Evolutionary conservation across 305 asterid species (phyloP), one percentile per base, ranked within the genome.

Genomic region (Stenogyne calaminthoides): DNA sequence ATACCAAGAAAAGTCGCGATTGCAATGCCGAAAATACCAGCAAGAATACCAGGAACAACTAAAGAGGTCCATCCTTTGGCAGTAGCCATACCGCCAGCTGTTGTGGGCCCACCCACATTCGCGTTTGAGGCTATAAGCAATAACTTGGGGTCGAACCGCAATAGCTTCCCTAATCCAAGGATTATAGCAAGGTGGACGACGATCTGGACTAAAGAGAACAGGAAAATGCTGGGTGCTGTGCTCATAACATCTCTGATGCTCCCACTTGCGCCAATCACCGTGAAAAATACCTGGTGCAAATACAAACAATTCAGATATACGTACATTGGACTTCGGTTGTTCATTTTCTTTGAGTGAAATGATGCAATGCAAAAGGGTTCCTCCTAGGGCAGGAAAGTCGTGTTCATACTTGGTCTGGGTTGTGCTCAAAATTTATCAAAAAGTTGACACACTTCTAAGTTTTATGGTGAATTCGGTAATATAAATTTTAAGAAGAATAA

Each of bases 61-160:
- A 92, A 36, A 58, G 99, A 92, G 61, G 69, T 84, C 99, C 99
- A 94, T 56, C 97, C 99, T 83, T 92, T 92, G 29, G 99, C 95
- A 15, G 95, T 90, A 78, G 99, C 99, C 99, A 94, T 92, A 49
- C 98, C 98, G 73, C 96, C 81, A 7, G 98, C 99, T 40, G 99
- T 94, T 6, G 99, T 92, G 1, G 98, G 99, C 32, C 98, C 99
- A 6, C 98, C 97, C 4, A 92, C 99, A 9, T 94, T 94, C 15
- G 98, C 99, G 51, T 94, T 94, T 7, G 99, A 94, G 55, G 99
- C 99, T 59, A 92, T 40, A 16, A 94, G 97, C 86, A 94, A 73
- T 65, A 81, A 70, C 76, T 80, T 92, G 27, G 78, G 96, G 55
- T 94, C 99, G 19, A 94, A 69, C 7, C 87, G 71, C 56, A 94